phyloP scores from a whole-genome alignment of 768 basidiomycete species.

The Leccinellum rugosiceps region DNA sequence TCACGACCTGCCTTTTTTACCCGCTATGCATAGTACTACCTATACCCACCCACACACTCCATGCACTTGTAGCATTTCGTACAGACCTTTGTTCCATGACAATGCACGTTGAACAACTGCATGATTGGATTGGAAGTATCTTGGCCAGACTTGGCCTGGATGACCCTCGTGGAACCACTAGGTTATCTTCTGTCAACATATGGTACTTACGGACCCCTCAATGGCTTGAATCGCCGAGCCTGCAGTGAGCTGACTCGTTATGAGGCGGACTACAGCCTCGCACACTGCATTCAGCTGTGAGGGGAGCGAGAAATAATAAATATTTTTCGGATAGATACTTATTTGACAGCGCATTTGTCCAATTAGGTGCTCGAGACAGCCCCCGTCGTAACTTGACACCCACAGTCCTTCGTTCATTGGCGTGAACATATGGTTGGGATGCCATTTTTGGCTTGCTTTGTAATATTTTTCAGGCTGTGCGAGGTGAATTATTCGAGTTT shows the following conservation, averaged over 20 bases:
- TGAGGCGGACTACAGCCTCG: not conserved
- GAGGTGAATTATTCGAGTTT: not conserved
- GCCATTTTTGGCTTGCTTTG: not conserved
- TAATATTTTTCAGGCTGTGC: not conserved
- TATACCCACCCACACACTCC: not conserved
- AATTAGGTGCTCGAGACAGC: not conserved
- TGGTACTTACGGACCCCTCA: too few relatives aligned
- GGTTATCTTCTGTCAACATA: not conserved
- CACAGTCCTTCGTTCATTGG: not conserved
- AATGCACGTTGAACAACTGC: not conserved
- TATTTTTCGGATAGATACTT: not conserved
- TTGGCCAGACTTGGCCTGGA: not conserved
- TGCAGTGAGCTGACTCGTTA: not conserved
- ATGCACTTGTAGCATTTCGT: not conserved
- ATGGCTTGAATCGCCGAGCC: not conserved
- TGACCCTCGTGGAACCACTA: conserved; percentile 2
- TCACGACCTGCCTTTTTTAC: conserved; percentile 2
- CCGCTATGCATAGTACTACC: not conserved
- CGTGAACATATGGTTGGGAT: not conserved
- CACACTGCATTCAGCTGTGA: not conserved
- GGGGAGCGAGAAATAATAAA: not conserved
- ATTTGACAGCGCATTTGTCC: not conserved
- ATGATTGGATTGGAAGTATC: conserved; percentile 5
- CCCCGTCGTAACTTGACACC: not conserved
- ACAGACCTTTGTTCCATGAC: not conserved